Percentiles rank a stretch among this genome's conserved stretches.
Evolutionary conservation across 306 rosid genomes (phyloP).

Genomic region (Lablab purpureus): DNA sequence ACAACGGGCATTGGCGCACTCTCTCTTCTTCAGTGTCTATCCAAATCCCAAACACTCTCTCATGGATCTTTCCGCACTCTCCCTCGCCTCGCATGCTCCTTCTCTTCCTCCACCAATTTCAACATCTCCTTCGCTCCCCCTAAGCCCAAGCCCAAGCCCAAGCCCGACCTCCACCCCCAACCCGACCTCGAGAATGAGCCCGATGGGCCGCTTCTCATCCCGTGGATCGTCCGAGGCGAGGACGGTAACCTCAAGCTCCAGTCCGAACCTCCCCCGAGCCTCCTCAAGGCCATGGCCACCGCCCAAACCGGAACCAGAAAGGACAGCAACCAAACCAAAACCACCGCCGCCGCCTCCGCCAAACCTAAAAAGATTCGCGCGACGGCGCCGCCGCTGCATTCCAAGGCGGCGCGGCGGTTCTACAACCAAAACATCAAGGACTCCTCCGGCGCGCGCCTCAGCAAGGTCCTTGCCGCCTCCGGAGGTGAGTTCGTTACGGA

Average conservation of each 20-base stretch:
- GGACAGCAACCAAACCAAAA: conserved; percentile 41
- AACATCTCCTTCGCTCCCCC: conserved; percentile 87
- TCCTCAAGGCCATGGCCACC: conserved; percentile 60
- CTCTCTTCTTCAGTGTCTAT: conserved; percentile 48
- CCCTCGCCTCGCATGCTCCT: conserved; percentile 62
- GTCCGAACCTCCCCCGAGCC: conserved; percentile 65
- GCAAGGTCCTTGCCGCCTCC: conserved; percentile 95
- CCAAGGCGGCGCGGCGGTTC: conserved; percentile 89
- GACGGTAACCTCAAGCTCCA: conserved; percentile 81
- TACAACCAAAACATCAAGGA: conserved; percentile 77
- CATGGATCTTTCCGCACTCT: conserved; percentile 59
- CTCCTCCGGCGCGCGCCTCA: conserved; percentile 67
- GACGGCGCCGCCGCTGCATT: conserved; percentile 58
- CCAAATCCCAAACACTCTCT: conserved; percentile 50
- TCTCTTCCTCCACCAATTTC: conserved; percentile 67
- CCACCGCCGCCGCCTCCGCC: neutral
- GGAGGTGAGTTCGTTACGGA: conserved; percentile 65
- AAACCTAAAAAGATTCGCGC: conserved; percentile 19
- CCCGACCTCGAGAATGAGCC: conserved; percentile 40
- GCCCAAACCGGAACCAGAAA: conserved; percentile 57
- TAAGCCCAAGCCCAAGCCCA: conserved; percentile 67
- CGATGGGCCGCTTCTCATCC: conserved; percentile 68
- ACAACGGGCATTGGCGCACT: conserved; percentile 52
- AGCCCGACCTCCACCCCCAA: conserved; percentile 42
- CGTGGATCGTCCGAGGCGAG: conserved; percentile 91